Evolutionary conservation across 345 rosid species (phyloP), one percentile per base, ranked within the genome.

Genomic region (Populus davidiana): DNA sequence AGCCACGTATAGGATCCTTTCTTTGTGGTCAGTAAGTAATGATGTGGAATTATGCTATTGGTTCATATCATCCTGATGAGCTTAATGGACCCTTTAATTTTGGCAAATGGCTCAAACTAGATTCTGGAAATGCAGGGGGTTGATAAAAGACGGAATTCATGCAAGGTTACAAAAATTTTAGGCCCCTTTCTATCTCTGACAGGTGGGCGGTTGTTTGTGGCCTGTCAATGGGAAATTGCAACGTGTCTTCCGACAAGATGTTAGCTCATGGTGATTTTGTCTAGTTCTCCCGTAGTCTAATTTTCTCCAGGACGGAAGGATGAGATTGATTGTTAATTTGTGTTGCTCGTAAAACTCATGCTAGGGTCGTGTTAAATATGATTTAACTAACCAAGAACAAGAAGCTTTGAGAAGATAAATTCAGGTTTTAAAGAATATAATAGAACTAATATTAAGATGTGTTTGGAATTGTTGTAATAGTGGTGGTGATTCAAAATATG

Each of bases 221-320:
- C 35, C 64, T 25, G 8, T 29, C 82, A 8, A 41, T 68, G 56
- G 61, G 80, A 78, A 67, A 61, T 21, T 25, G 78, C 86, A 81
- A 78, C 50, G 83, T 75, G 80, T 73, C 41, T 66, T 41, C 35
- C 5, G 74, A 61, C 21, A 36, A 66, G n/a, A 39, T 70, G 36
- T 47, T 52, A 38, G 49, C 50, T 64, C 59, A 63, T 73, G 21
- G 18, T 39, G 14, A 29, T 73, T 75, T 67, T 49, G 39, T 70
- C 39, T 2, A 2, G 41, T 29, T 50, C 61, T 29, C 10, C 6
- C 1, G 31, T 3, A 25, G 16, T 52, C 9, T 54, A 29, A 33
- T 0, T 35, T 0, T 35, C 25, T 52, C 29, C 13, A 20, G 21
- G 41, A 5, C 54, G 18, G 52, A 68, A 68, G 71, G 21, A 9